Base-by-base conservation (phyloP, 2,329 filamentous ascomycete species). In the Cercospora janseana region DNA sequence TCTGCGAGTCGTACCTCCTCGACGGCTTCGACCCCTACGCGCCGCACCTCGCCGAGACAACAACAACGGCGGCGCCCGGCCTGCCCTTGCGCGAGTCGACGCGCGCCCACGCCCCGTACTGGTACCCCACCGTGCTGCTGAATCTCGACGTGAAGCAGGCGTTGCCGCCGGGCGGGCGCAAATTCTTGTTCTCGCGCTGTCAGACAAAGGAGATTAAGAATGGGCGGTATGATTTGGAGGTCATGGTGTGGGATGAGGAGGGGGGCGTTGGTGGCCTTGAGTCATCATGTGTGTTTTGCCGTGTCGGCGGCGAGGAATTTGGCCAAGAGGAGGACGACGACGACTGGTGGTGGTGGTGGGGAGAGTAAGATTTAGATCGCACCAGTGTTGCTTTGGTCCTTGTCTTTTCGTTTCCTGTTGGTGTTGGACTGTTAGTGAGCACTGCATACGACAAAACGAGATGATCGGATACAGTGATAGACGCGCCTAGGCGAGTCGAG, bases 91-190 rank as follows among this genome's bases (percentile, higher is more conserved):
- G 66, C 29, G 42, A 61, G 32, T 43, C 62, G 28, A 52, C 62
- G 34, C 62, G 66, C 24, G 47, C 62, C 26, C 55, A 53, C 24
- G 64, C 70, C 46, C 66, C 63, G 15, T 82, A 81, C 59, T 90
- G 86, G 87, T 89, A 88, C 65, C 87, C 87, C 0, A 94, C 88
- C 0, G 68, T 94, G 1, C 72, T 83, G 13, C 69, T 93, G 64
- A 89, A 87, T 64, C 62, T 94, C 16, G 88, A 94, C 55, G 73
- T 90, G 29, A 93, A 92, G 73, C 87, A 85, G 65, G 67, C 76
- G 5, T 66, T 94, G 35, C 86, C 87, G 0, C 69, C 72, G 3
- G 79, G 80, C 32, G 87, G 88, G 0, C 80, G 81, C 1, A 82
- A 88, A 65, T 93, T 86, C 83, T 64, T 94, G 46, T 84, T 84